A percentile compares a stretch with the other conserved stretches of the same genome.
Conservation (phyloP, 805 yeast species). For the Candida sakaeoensis region DNA sequence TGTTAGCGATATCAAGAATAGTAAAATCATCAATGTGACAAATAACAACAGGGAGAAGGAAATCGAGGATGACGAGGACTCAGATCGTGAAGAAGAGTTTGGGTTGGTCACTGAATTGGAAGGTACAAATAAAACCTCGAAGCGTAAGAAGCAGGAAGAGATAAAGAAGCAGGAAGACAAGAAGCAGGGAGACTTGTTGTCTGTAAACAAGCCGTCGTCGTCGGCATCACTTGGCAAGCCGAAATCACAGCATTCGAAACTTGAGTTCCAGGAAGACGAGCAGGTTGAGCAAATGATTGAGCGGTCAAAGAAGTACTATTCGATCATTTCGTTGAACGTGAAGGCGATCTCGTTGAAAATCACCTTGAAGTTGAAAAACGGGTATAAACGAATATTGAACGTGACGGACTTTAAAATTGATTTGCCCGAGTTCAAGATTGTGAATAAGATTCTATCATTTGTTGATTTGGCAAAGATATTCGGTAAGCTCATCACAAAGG, state of each 20-base stretch:
- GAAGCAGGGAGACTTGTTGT: no score
- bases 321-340: constrained; percentile 53
- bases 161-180: not conserved
- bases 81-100: constrained; percentile 11
- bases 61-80: not conserved
- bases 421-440: constrained; percentile 32
- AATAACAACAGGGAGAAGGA: constrained; percentile 3
- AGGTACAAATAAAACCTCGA: constrained; percentile 12
- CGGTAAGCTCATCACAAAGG: constrained; percentile 28
- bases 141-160: constrained; percentile 3
- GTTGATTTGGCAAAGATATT: constrained; percentile 33
- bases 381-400: constrained; percentile 32
- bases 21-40: constrained; percentile 8
- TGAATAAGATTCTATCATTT: constrained; percentile 27
- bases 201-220: no score
- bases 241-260: not conserved
- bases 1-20: constrained; percentile 11
- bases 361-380: constrained; percentile 32
- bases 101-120: constrained; percentile 12
- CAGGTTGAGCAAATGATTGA: constrained; percentile 59
- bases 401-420: constrained; percentile 33
- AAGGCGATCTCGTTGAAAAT: constrained; percentile 28
- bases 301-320: constrained; percentile 70
- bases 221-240: no score
- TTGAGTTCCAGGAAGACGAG: constrained; percentile 14